Evolutionary conservation across 139 green algal species (phyloP), one percentile per base, ranked within the genome.

Genomic region (Chlamydomonas urium): DNA sequence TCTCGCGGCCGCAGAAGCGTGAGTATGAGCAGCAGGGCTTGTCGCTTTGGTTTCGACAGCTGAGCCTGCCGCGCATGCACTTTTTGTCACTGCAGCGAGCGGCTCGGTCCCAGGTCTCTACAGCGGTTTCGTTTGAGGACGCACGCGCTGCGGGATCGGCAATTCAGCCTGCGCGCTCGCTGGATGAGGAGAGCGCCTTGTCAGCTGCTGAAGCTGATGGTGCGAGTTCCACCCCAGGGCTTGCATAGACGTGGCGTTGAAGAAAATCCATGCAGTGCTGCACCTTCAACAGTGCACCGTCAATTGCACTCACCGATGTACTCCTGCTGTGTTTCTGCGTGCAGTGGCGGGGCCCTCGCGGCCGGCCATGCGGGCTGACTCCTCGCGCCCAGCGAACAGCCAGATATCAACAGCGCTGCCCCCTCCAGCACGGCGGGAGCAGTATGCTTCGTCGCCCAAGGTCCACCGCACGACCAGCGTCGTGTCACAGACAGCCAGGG

Each of bases 101-200:
- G 14, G 77, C 81, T 0, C 42, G 81, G 14, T 83, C 77, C 47
- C 81, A 87, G 56, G 75, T 87, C 1, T 87, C 81, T 0, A 83
- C 81, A 8, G 81, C 81, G 5, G 71, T 87, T 3, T 87, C 81
- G 1, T 83, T 87, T 48, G 81, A 87, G 28, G 81, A 79, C 10
- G 75, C 74, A 4, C 37, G 77, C 5, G 76, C 77, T 19, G 81
- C 81, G n/a, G 81, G 81, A 14, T 87, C 81, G 1, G 77, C 75
- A 4, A 79, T 81, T 1, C 75, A 83, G 38, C 77, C 81, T 37
- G 78, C 77, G 38, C 61, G 77, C 2, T 79, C 67, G 8, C 34
- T 87, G 0, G 81, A 87, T 4, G 81, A 83, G 32, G 77, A 87
- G 56, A 80, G 70, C 33, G 81, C 81, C 1, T 57, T 87, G 26